Evolutionary conservation across 192 early-diverging fungal species (phyloP).

Genomic region (Coemansia sp.): DNA sequence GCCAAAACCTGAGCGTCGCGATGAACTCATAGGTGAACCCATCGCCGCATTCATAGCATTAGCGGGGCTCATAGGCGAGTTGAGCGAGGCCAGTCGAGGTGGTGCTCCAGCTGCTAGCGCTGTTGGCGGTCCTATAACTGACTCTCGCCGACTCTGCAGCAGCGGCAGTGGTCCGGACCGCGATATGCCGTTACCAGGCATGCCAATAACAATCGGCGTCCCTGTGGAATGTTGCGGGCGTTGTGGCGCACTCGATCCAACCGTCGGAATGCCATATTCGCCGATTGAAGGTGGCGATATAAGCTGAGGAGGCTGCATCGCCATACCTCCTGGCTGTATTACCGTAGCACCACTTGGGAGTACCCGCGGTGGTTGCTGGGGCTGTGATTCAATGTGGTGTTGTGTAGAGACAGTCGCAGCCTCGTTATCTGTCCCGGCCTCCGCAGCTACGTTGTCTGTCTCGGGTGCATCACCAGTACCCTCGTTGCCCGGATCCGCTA

Average conservation of each 20-base stretch:
- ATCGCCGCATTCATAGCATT: neutral
- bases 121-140: neutral
- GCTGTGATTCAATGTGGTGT: neutral
- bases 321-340: conserved; percentile 4
- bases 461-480: neutral
- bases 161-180: neutral
- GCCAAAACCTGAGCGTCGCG: neutral
- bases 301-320: neutral
- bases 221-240: neutral
- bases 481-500: neutral
- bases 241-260: conserved; percentile 9
- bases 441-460: neutral
- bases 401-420: neutral
- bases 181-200: neutral
- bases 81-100: conserved; percentile 35
- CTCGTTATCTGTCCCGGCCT: neutral
- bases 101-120: neutral
- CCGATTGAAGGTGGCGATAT: neutral
- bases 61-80: conserved; percentile 9
- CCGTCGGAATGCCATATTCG: conserved; percentile 4
- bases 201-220: conserved; percentile 18
- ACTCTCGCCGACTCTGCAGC: neutral
- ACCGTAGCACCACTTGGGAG: neutral
- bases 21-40: neutral
- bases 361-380: conserved; percentile 9